A percentile compares a stretch with the other conserved stretches of the same genome.
These are phyloP conservation scores for Magnaporthiopsis poae DNA, from an alignment of 2,329 filamentous ascomycete genomes.

Conservation along the genomic window DNA sequence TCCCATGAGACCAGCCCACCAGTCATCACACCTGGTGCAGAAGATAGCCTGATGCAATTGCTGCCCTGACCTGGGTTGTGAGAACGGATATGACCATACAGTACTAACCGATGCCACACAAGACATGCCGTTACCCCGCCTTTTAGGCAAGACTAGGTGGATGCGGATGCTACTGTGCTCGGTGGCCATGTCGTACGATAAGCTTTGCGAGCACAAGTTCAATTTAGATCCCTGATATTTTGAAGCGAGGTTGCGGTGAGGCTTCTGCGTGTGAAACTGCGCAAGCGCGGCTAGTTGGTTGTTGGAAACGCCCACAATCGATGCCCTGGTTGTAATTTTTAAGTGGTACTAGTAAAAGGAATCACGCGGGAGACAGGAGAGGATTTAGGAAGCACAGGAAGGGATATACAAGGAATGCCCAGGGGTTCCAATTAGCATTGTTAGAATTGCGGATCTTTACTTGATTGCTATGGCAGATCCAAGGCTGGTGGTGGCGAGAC, in stretches of 20 bases:
- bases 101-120: background rate
- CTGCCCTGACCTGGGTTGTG: background rate
- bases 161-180: background rate
- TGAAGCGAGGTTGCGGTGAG: background rate
- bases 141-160: background rate
- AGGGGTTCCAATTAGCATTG: no score
- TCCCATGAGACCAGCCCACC: background rate
- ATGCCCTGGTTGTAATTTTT: no score
- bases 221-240: background rate
- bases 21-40: background rate
- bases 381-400: no score
- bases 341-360: no score
- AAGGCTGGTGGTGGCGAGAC: background rate
- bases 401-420: no score
- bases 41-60: background rate
- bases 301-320: no score
- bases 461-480: no score
- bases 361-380: no score
- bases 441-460: no score
- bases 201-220: background rate
- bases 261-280: no score
- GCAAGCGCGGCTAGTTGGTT: no score
- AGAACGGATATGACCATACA: background rate
- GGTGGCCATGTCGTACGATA: background rate
- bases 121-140: background rate